Evolutionary conservation across 305 asterid species (phyloP).

Genomic region (Withania somnifera): DNA sequence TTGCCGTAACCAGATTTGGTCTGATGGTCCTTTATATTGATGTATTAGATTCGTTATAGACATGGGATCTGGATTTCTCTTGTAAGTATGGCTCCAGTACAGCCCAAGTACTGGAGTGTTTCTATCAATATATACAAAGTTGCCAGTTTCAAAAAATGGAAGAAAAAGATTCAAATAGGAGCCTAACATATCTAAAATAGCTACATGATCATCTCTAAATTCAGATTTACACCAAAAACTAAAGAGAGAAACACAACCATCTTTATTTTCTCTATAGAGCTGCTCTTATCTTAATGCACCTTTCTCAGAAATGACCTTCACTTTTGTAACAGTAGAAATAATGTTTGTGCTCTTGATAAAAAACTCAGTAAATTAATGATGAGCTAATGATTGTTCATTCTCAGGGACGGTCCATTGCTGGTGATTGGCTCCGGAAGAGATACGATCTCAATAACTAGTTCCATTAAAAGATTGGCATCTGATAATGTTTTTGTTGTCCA

Average conservation of each 20-base stretch:
- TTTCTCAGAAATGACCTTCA: background rate
- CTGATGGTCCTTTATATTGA: no score
- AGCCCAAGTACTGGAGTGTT: no score
- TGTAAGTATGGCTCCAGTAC: no score
- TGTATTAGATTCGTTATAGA: no score
- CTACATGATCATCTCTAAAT: background rate
- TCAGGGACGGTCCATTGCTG: slow-evolving; percentile 96
- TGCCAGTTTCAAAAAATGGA: no score
- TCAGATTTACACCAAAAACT: background rate
- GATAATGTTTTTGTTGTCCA: slow-evolving; percentile 90
- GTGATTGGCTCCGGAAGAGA: slow-evolving; percentile 99
- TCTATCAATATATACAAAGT: no score
- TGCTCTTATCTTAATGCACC: background rate
- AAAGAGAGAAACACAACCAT: background rate
- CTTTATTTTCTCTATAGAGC: background rate
- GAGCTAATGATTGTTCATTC: slow-evolving; percentile 1
- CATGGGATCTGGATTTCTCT: no score
- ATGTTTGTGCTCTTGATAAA: background rate
- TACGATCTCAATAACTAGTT: slow-evolving; percentile 85
- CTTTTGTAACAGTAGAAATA: background rate
- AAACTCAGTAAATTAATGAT: background rate
- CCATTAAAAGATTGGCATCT: slow-evolving; percentile 83
- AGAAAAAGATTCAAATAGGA: background rate
- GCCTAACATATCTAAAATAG: background rate
- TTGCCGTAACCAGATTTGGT: no score